Conservation (phyloP, 345 rosid genomes). For the sweet orange (Citrus sinensis) region DVS_A1.0 CM039165.1:13748001-13748500, state of each 20-base stretch:
- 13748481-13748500: slow-evolving; percentile 49
- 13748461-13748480: slow-evolving; percentile 65
- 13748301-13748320: too few relatives aligned
- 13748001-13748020: slow-evolving; percentile 95
- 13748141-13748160: background rate
- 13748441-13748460: slow-evolving; percentile 37
- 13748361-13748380: slow-evolving; percentile 88
- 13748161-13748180: background rate
- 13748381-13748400: slow-evolving; percentile 56
- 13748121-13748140: too few relatives aligned
- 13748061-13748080: slow-evolving; percentile 89
- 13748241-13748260: too few relatives aligned
- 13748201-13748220: background rate
- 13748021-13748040: slow-evolving; percentile 76
- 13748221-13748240: too few relatives aligned
- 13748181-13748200: background rate
- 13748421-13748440: slow-evolving; percentile 69
- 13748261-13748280: too few relatives aligned
- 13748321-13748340: slow-evolving; percentile 21
- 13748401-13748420: slow-evolving; percentile 76
- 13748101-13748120: slow-evolving; percentile 36
- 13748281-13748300: too few relatives aligned
- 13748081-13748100: slow-evolving; percentile 94
- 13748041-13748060: slow-evolving; percentile 91
- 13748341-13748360: slow-evolving; percentile 87